phyloP scores from a whole-genome alignment of 1,139 yeast species.

The Sugiyamaella xylanicola region DNA sequence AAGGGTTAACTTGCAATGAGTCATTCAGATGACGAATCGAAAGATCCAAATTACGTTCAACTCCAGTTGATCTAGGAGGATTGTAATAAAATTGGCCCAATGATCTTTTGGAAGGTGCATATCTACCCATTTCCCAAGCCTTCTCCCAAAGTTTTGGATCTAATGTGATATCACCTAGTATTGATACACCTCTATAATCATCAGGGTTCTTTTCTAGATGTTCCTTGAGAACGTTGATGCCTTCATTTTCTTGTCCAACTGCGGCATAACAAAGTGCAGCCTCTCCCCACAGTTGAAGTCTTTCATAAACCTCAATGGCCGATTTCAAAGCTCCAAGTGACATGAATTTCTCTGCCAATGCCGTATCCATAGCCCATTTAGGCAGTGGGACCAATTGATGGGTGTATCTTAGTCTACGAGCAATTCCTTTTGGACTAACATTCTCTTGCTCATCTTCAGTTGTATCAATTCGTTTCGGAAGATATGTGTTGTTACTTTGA shows the following conservation, averaged over 20 bases:
- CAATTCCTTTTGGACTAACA: conserved; percentile 30
- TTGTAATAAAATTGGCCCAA: conserved; percentile 70
- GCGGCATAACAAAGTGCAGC: conserved; percentile 92
- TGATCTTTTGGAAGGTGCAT: conserved; percentile 83
- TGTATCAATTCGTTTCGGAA: conserved; percentile 50
- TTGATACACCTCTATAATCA: conserved; percentile 82
- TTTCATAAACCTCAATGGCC: conserved; percentile 86
- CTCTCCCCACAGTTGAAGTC: conserved; percentile 75
- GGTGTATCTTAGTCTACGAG: conserved; percentile 65
- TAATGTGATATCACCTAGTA: conserved; percentile 81
- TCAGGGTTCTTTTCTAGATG: conserved; percentile 62
- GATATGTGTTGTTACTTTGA: conserved; percentile 58
- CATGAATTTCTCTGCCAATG: conserved; percentile 84
- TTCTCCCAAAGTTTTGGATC: conserved; percentile 79
- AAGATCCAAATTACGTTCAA: conserved; percentile 53
- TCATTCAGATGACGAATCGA: conserved; percentile 75
- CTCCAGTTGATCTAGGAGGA: conserved; percentile 62
- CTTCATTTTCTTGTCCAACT: conserved; percentile 71
- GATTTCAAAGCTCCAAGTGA: conserved; percentile 82
- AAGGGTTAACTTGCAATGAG: conserved; percentile 73
- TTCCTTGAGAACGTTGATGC: conserved; percentile 57
- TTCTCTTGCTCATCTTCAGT: conserved; percentile 42
- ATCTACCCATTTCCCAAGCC: conserved; percentile 85
- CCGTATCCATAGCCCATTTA: conserved; percentile 81
- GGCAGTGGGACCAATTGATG: conserved; percentile 79